phyloP scores from a whole-genome alignment of 768 basidiomycete species.

The Trametes maxima region DNA sequence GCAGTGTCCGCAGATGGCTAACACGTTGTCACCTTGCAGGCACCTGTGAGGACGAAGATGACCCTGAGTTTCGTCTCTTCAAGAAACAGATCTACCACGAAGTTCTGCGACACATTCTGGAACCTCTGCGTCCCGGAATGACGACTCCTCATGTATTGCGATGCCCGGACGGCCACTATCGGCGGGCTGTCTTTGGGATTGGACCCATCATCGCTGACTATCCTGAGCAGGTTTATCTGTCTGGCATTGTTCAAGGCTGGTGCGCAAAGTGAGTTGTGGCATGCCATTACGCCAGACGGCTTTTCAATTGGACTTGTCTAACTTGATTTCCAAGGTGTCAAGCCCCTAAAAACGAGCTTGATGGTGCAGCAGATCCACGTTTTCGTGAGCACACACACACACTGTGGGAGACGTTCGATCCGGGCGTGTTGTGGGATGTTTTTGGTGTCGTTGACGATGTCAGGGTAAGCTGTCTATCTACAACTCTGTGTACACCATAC shows the following conservation, averaged over 20 bases:
- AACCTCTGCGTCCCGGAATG: conserved; percentile 9
- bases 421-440: too few relatives aligned
- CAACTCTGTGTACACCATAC: conserved; percentile 1
- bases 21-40: conserved; percentile 6
- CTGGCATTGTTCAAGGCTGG: conserved; percentile 34
- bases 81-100: conserved; percentile 25
- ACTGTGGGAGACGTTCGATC: too few relatives aligned
- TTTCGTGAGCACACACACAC: too few relatives aligned
- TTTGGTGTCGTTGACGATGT: conserved; percentile 33
- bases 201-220: conserved; percentile 43
- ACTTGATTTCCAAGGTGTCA: conserved; percentile 1
- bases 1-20: not conserved
- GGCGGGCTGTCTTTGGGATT: conserved; percentile 33
- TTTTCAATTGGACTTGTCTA: too few relatives aligned
- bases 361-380: not conserved
- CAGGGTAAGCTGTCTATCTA: conserved; percentile 15
- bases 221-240: too few relatives aligned
- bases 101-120: conserved; percentile 12
- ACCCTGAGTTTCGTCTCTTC: conserved; percentile 20
- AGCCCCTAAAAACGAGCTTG: not conserved
- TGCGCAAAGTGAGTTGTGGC: conserved; percentile 29
- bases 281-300: not conserved
- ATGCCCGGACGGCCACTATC: conserved; percentile 41
- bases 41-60: conserved; percentile 12
- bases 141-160: conserved; percentile 25